phyloP scores from a whole-genome alignment of 78 protist species.

The Chrysochromulina tobinii region DNA sequence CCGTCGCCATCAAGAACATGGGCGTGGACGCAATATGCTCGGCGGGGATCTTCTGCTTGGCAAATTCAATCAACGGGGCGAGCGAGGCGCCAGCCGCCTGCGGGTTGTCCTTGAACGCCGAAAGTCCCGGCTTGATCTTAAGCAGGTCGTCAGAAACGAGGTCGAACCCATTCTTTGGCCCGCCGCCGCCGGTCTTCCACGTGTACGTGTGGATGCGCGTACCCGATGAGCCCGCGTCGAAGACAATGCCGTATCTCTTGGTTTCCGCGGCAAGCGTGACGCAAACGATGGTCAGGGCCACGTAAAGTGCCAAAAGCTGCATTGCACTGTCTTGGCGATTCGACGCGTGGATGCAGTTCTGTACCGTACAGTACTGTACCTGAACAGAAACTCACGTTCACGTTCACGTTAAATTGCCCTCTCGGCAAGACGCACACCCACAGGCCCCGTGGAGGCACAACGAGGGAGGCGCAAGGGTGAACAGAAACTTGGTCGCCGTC shows the following conservation, averaged over 20 bases:
- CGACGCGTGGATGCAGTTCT: too few species aligned
- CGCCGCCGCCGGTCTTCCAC: neutral
- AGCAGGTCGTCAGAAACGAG: neutral
- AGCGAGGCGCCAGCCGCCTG: neutral
- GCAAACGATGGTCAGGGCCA: too few species aligned
- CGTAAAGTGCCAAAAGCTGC: too few species aligned
- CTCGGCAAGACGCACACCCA: too few species aligned
- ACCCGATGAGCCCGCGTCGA: conserved; percentile 62
- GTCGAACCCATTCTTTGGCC: neutral
- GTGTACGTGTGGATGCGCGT: conserved; percentile 43
- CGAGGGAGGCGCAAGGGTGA: too few species aligned
- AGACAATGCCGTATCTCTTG: neutral
- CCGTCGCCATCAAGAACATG: conserved; percentile 16
- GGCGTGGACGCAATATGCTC: neutral
- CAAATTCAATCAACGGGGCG: neutral
- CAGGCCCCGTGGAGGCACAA: too few species aligned
- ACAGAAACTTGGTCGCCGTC: too few species aligned
- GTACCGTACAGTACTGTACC: too few species aligned
- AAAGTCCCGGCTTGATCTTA: conserved; percentile 18
- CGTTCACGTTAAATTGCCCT: too few species aligned
- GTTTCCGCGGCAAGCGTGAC: too few species aligned
- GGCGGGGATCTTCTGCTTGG: neutral
- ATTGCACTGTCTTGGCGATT: too few species aligned
- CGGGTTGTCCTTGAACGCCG: neutral
- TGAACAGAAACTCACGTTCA: too few species aligned